phyloP scores from a whole-genome alignment of 1,284 basidiomycete genomes.

The Ceratobasidium sp. region DNA sequence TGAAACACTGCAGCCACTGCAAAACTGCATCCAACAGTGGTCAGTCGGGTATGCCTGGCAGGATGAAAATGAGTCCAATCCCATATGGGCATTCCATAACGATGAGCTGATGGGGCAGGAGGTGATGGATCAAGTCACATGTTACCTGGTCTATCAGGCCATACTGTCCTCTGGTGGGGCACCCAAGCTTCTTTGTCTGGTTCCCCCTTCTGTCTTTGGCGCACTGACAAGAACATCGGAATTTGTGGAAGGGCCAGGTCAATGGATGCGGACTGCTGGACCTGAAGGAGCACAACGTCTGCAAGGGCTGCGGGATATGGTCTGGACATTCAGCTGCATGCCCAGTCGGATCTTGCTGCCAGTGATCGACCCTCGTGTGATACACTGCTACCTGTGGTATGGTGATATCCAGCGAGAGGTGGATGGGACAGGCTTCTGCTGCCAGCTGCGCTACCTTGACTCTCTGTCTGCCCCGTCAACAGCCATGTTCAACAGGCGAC shows the following conservation, averaged over 20 bases:
- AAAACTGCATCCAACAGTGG: background rate
- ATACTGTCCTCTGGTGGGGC: background rate
- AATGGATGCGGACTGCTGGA: background rate
- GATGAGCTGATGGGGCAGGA: background rate
- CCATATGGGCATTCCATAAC: background rate
- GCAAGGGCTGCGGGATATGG: background rate
- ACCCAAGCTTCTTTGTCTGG: background rate
- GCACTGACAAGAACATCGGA: background rate
- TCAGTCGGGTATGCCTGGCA: background rate
- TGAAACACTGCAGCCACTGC: background rate
- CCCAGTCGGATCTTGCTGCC: background rate
- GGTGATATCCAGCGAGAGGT: background rate
- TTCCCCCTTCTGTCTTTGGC: conserved; percentile 3
- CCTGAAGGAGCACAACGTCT: background rate
- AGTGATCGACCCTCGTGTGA: background rate
- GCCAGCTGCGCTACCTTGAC: background rate
- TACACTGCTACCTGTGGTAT: conserved; percentile 1
- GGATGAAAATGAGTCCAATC: background rate
- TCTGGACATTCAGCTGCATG: background rate
- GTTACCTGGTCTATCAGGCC: background rate
- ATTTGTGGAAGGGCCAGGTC: background rate
- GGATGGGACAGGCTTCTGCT: background rate
- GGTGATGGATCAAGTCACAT: background rate
- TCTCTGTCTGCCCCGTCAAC: background rate
- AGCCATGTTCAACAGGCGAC: background rate